Base-by-base conservation (phyloP, 2,329 filamentous ascomycete genomes). In the Venturia oleaginea region DNA sequence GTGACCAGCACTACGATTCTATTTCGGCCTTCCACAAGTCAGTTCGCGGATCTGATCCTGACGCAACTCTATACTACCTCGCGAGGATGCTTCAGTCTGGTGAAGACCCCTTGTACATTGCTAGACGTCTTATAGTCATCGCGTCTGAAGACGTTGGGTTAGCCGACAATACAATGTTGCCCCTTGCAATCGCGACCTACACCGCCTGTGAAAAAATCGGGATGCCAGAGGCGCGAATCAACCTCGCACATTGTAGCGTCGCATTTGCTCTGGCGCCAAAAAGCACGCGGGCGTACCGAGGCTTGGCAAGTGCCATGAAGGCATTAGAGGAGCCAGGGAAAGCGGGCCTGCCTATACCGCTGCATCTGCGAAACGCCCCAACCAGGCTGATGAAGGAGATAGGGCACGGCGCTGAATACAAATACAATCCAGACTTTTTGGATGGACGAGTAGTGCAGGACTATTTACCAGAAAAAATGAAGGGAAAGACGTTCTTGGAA, bases 11-110 rank as follows among this genome's bases (percentile, higher is more conserved):
- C 77, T 99, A 97, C 78, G 93, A 99, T 73, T 94, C 90, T 63
- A 97, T 99, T 71, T 96, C 91, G 0, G 94, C 94, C 37, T 94
- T 97, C 70, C 94, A 97, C 82, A 99, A 99, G 72, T 92, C 92
- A 2, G 87, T 97, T 11, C 89, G 94, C 57, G 94, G 94, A 48
- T 89, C 86, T 64, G 88, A 97, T 71, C 76, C 93, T 0, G 90
- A 97, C 74, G 94, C 93, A 0, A 84, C 93, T 0, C 82, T 99
- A 1, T 99, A 97, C 78, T 99, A 97, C 74, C 85, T 99, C 1
- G 91, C 90, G 0, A 88, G 94, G 42, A 99, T 99, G 94, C 84
- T 99, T 5, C 89, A 96, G 71, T 94, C 90, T 0, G 93, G 93
- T 66, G 93, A 97, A 76, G 94, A 97, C 70, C 91, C 93, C 0